phyloP scores from a whole-genome alignment of 2,329 filamentous ascomycete genomes.

The Davidsoniella eucalypti region DNA sequence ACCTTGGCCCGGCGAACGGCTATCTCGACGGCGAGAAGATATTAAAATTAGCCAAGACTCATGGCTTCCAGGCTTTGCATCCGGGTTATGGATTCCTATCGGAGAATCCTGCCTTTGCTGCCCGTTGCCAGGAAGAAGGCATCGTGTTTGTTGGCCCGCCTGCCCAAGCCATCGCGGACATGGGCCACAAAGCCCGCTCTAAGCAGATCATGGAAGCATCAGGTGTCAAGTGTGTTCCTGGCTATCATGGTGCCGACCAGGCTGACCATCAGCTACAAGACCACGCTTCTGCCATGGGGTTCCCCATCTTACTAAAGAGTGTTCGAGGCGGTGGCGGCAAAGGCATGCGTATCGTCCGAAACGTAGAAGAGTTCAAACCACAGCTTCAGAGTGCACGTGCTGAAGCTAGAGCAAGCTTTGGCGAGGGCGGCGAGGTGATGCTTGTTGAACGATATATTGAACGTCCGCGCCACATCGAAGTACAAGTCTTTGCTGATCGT shows the following conservation, averaged over 20 bases:
- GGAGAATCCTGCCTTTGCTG: conserved; percentile 83
- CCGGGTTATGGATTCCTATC: conserved; percentile 93
- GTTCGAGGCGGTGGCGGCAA: conserved; percentile 70
- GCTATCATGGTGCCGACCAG: conserved; percentile 83
- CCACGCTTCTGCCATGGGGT: conserved; percentile 55
- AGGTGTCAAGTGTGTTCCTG: conserved; percentile 91
- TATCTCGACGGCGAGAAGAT: conserved; percentile 93
- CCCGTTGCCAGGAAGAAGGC: conserved; percentile 74
- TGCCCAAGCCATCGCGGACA: conserved; percentile 62
- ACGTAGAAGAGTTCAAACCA: conserved; percentile 49
- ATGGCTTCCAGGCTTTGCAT: conserved; percentile 81
- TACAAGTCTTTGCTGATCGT: conserved; percentile 77
- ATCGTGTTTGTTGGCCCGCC: conserved; percentile 91
- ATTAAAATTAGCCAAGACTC: conserved; percentile 68
- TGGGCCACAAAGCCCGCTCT: conserved; percentile 84
- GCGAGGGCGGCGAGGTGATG: conserved; percentile 62
- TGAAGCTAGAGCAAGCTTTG: conserved; percentile 64
- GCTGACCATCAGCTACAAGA: conserved; percentile 41
- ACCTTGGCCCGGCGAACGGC: conserved; percentile 64
- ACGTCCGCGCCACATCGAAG: conserved; percentile 69
- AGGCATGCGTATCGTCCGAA: conserved; percentile 62
- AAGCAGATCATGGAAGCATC: conserved; percentile 95
- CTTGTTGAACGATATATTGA: conserved; percentile 73
- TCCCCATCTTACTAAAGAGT: conserved; percentile 63
- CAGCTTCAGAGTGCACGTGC: conserved; percentile 59